Conservation (phyloP, 768 basidiomycete genomes). For the Phanerodontia chrysosporium region DNA sequence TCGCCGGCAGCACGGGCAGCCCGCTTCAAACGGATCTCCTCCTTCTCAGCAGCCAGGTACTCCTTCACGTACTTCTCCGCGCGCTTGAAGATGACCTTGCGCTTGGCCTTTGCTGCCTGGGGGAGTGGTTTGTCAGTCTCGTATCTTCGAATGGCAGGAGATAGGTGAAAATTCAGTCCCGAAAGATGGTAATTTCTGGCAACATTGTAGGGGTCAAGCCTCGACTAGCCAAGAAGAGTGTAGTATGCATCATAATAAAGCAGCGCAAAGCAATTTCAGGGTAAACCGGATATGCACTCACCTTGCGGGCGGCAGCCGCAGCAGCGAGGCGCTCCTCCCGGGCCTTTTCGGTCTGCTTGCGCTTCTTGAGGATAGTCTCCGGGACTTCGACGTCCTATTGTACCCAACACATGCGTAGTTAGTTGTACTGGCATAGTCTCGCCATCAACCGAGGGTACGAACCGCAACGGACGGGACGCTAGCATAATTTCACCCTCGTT, state of each 20-base stretch:
- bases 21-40: slow-evolving; percentile 94
- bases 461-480: slow-evolving; percentile 49
- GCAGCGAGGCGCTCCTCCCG: slow-evolving; percentile 89
- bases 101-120: slow-evolving; percentile 85
- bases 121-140: not conserved
- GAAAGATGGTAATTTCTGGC: slow-evolving; percentile 90
- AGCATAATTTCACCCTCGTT: slow-evolving; percentile 1
- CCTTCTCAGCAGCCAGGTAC: slow-evolving; percentile 87
- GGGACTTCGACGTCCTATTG: slow-evolving; percentile 89
- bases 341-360: slow-evolving; percentile 96
- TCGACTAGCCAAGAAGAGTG: slow-evolving; percentile 73
- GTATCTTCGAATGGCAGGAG: slow-evolving; percentile 16
- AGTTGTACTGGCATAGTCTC: not conserved
- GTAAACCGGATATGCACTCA: slow-evolving; percentile 33
- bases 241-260: slow-evolving; percentile 75
- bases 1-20: slow-evolving; percentile 88
- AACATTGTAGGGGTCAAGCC: slow-evolving; percentile 49
- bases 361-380: slow-evolving; percentile 99
- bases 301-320: slow-evolving; percentile 84
- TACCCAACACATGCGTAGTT: slow-evolving; percentile 5
- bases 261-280: slow-evolving; percentile 10
- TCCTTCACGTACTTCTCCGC: slow-evolving; percentile 98
- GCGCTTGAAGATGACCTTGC: slow-evolving; percentile 98
- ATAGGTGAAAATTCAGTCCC: slow-evolving; percentile 61
- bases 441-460: slow-evolving; percentile 19